These are phyloP conservation scores for Silene uniflora DNA, from an alignment of 148 eudicot genomes.

Conservation along the genomic window DNA sequence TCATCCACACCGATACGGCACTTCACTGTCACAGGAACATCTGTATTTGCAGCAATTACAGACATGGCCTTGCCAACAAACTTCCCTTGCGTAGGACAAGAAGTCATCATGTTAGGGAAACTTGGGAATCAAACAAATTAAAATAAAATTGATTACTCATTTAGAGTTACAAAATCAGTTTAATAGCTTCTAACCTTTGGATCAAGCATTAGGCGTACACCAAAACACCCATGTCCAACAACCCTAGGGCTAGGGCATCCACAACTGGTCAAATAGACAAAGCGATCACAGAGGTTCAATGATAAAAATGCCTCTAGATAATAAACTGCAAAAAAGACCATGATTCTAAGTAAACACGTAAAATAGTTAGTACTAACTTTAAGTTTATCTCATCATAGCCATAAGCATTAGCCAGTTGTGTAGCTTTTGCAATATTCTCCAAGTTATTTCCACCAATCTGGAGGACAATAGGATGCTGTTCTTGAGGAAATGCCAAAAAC, in stretches of 20 bases:
- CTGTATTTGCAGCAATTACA: conserved; percentile 85
- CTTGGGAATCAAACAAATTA: conserved; percentile 14
- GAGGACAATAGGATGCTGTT: conserved; percentile 96
- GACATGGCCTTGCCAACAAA: conserved; percentile 99
- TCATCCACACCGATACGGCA: conserved; percentile 97
- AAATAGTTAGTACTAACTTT: conserved; percentile 44
- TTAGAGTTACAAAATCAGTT: background rate
- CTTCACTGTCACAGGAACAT: conserved; percentile 91
- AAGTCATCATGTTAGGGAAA: conserved; percentile 27
- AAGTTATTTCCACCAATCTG: conserved; percentile 93
- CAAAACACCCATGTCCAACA: conserved; percentile 97
- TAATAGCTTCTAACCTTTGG: conserved; percentile 60
- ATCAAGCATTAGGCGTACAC: conserved; percentile 91
- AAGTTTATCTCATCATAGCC: conserved; percentile 95
- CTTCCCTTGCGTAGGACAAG: conserved; percentile 61
- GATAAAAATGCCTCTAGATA: conserved; percentile 1
- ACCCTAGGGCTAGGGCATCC: conserved; percentile 98
- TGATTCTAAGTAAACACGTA: conserved; percentile 7
- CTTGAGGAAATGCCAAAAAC: conserved; percentile 71
- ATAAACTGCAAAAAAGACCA: conserved; percentile 3
- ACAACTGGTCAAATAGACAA: conserved; percentile 50
- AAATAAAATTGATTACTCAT: background rate
- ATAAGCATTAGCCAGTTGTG: conserved; percentile 71
- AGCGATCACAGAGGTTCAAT: conserved; percentile 17
- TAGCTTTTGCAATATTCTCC: conserved; percentile 85